Evolutionary conservation across 257 asterid genomes (phyloP).

Genomic region (Handroanthus guayacan): DNA sequence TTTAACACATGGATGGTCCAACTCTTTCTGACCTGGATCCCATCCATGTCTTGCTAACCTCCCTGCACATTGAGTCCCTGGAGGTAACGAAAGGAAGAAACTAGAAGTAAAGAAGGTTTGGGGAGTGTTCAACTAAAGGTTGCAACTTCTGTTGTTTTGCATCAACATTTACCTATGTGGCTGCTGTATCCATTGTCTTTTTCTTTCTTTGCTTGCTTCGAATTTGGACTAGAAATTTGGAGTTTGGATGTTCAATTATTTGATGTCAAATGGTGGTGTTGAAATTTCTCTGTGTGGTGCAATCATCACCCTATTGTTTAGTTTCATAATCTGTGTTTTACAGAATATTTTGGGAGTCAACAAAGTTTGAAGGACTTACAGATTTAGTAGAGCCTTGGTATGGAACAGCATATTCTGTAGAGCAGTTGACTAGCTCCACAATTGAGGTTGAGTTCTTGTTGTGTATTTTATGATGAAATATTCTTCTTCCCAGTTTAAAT

Average conservation of each 20-base stretch:
- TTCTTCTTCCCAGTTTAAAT: conserved; percentile 23
- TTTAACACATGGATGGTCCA: conserved; percentile 18
- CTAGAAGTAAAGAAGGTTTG: conserved; percentile 9
- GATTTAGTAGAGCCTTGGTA: conserved; percentile 88
- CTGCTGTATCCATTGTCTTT: neutral
- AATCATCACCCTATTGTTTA: conserved; percentile 32
- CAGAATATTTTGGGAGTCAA: conserved; percentile 98
- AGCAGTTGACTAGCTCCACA: conserved; percentile 60
- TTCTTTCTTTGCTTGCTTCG: neutral
- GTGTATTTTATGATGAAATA: conserved; percentile 26
- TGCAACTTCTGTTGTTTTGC: neutral
- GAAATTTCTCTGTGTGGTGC: neutral
- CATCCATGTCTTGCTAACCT: conserved; percentile 12
- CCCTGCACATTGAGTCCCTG: neutral
- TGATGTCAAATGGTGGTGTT: conserved; percentile 25
- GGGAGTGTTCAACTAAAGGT: neutral
- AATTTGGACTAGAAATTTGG: conserved; percentile 27
- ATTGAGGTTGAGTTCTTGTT: conserved; percentile 72
- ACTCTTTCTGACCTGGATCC: conserved; percentile 20
- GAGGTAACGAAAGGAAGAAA: neutral
- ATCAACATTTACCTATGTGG: conserved; percentile 8
- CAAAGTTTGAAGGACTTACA: conserved; percentile 79
- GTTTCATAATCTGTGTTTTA: conserved; percentile 30
- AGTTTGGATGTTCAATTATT: conserved; percentile 24
- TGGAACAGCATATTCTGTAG: conserved; percentile 84